Conservation (phyloP, 2,329 filamentous ascomycete genomes). For the Fusarium brevicatenulatum region DNA sequence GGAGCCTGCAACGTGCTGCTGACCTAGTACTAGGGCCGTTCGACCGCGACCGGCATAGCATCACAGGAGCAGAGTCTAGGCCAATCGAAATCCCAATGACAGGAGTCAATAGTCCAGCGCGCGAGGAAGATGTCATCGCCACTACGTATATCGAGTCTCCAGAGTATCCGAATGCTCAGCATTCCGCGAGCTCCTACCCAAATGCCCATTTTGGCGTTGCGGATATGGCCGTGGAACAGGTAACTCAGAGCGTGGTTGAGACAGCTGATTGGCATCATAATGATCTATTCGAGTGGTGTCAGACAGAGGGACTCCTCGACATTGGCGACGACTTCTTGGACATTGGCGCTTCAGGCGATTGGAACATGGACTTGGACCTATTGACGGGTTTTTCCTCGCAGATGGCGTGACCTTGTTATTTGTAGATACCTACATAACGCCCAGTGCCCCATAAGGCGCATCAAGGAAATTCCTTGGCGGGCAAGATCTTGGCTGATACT, state of each 20-base stretch:
- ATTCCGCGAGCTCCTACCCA: not conserved
- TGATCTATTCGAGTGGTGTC: not conserved
- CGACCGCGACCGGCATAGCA: not conserved
- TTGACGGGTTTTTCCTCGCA: not conserved
- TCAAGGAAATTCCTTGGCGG: not conserved
- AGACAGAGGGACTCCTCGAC: not conserved
- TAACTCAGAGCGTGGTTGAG: not conserved
- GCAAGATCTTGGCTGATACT: not conserved
- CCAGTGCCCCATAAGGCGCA: not conserved
- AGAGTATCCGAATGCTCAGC: not conserved
- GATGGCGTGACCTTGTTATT: not conserved
- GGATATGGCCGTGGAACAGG: not conserved
- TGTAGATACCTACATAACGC: not conserved
- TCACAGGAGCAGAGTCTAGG: not conserved
- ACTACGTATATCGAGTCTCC: slow-evolving; percentile 1
- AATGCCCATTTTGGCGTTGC: not conserved
- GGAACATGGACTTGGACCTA: not conserved
- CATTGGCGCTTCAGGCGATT: not conserved
- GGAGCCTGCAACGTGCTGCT: not conserved
- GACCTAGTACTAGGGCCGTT: not conserved
- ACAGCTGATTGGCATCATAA: not conserved
- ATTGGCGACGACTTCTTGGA: not conserved
- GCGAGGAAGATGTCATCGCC: not conserved
- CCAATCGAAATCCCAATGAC: not conserved
- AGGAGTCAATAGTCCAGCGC: not conserved